Evolutionary conservation across 2,329 filamentous ascomycete genomes (phyloP).

Genomic region (Diplocarpon rosae): DNA sequence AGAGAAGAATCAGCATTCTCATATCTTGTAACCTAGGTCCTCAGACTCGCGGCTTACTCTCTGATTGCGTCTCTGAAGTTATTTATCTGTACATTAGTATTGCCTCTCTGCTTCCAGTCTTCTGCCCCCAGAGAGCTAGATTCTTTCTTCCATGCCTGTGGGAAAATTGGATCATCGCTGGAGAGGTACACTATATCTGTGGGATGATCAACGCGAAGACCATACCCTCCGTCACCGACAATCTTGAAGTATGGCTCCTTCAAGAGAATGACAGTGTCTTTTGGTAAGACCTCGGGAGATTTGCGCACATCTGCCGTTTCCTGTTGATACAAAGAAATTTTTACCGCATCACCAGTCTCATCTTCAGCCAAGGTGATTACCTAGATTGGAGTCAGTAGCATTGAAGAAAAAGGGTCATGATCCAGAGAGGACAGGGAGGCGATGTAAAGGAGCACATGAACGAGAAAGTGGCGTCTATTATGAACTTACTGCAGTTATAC

Average conservation of each 20-base stretch:
- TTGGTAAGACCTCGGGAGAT: constrained; percentile 27
- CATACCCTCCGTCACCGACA: constrained; percentile 30
- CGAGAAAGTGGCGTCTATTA: neutral
- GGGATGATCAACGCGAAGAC: constrained; percentile 41
- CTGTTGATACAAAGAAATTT: constrained; percentile 34
- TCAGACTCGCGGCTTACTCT: neutral
- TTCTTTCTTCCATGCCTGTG: neutral
- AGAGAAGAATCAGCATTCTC: neutral
- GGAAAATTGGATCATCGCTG: constrained; percentile 20
- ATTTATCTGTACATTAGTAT: constrained; percentile 13
- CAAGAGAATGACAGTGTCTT: constrained; percentile 32
- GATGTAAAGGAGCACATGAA: too few species aligned
- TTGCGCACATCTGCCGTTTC: constrained; percentile 20
- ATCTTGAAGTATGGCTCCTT: constrained; percentile 44
- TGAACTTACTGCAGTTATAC: constrained; percentile 16
- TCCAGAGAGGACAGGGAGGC: neutral
- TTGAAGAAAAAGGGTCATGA: neutral
- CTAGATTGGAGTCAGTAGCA: neutral
- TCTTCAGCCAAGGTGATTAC: constrained; percentile 23
- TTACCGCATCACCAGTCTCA: constrained; percentile 18
- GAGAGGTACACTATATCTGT: constrained; percentile 35
- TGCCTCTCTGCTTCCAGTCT: constrained; percentile 11
- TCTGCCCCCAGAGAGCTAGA: neutral
- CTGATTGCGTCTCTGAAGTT: constrained; percentile 21
- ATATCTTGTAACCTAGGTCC: neutral